Evolutionary conservation across 2,329 filamentous ascomycete genomes (phyloP).

Genomic region (Macrophomina pseudophaseolina): DNA sequence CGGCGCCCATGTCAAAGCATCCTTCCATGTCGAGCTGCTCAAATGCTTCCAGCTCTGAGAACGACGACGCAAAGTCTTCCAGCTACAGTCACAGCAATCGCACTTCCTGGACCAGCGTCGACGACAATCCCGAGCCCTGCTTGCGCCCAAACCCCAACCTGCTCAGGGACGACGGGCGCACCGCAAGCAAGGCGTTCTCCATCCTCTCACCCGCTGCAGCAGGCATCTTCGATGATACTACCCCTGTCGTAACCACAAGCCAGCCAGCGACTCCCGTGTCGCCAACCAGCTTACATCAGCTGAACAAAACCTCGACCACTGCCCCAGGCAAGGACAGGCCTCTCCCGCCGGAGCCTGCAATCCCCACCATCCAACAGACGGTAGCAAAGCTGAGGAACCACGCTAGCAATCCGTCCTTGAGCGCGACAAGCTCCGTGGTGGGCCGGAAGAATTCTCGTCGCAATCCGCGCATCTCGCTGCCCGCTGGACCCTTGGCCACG

Average conservation of each 20-base stretch:
- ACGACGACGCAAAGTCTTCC: constrained; percentile 45
- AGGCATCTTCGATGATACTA: constrained; percentile 35
- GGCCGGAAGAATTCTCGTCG: constrained; percentile 14
- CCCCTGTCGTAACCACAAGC: constrained; percentile 25
- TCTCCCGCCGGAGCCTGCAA: constrained; percentile 11
- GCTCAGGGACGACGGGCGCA: constrained; percentile 29
- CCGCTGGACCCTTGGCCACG: background rate
- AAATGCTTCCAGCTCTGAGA: constrained; percentile 37
- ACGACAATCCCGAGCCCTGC: constrained; percentile 38
- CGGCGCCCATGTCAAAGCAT: constrained; percentile 1
- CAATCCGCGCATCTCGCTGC: constrained; percentile 1
- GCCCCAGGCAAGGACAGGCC: background rate
- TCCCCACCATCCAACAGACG: background rate
- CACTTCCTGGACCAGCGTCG: constrained; percentile 48
- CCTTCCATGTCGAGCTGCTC: constrained; percentile 43
- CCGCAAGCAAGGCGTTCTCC: constrained; percentile 31
- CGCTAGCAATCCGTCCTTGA: background rate
- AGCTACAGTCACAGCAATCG: constrained; percentile 40
- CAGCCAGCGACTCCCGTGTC: constrained; percentile 13
- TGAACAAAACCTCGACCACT: background rate
- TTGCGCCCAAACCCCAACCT: constrained; percentile 30
- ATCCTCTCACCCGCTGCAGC: constrained; percentile 34
- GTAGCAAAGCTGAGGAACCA: constrained; percentile 4
- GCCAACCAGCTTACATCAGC: background rate
- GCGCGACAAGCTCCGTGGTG: background rate